Conservation (phyloP, 495 filamentous ascomycete genomes). For the Ramalina peruviana region DNA sequence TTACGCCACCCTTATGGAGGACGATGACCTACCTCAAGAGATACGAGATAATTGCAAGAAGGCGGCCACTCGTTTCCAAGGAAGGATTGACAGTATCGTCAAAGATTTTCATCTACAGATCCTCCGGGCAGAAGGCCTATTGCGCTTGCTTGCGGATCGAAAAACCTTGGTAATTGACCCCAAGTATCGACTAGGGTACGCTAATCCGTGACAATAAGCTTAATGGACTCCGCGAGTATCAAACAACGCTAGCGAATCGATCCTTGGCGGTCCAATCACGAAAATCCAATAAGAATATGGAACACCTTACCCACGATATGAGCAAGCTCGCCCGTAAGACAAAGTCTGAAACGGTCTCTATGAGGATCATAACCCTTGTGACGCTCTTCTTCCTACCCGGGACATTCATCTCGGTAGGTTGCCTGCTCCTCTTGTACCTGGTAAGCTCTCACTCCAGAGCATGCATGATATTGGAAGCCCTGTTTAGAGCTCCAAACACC, state of each 20-base stretch:
- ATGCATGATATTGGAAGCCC: too few species aligned
- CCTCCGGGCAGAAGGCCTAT: constrained; percentile 2
- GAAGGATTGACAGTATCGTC: not conserved
- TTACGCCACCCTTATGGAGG: not conserved
- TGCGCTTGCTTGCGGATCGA: constrained; percentile 10
- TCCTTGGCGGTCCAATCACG: constrained; percentile 5
- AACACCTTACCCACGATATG: constrained; percentile 21
- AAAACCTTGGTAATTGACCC: constrained; percentile 7
- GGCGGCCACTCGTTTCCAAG: not conserved
- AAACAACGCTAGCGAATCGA: constrained; percentile 10
- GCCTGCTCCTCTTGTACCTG: too few species aligned
- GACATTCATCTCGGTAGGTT: constrained; percentile 27
- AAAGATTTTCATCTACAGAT: constrained; percentile 9
- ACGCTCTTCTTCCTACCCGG: constrained; percentile 29
- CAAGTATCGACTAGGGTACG: not conserved
- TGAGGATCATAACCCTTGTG: constrained; percentile 29
- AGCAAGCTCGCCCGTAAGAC: constrained; percentile 23
- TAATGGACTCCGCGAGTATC: constrained; percentile 7
- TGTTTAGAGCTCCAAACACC: too few species aligned
- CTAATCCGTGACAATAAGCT: constrained; percentile 4
- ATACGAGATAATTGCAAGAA: too few species aligned
- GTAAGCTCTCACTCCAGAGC: too few species aligned
- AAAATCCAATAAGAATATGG: constrained; percentile 17
- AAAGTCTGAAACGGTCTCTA: constrained; percentile 26
- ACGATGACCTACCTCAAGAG: too few species aligned